These are phyloP conservation scores for Lepidium sativum DNA, from an alignment of 345 rosid genomes.

Conservation along the genomic window DNA sequence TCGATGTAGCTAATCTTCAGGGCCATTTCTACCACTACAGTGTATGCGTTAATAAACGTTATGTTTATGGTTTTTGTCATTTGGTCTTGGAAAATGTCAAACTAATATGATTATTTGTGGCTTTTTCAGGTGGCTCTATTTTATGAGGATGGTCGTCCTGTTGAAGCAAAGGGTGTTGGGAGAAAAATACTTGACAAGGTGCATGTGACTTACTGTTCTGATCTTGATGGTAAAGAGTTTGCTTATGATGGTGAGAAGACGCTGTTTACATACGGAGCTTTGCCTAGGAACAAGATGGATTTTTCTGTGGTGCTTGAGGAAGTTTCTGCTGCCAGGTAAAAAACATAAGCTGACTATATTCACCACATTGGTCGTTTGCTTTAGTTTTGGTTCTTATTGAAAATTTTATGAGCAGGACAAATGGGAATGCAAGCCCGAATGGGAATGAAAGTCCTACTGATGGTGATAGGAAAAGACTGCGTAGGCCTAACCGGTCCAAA, in stretches of 20 bases:
- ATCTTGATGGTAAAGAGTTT: constrained; percentile 61
- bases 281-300: constrained; percentile 67
- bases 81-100: background rate
- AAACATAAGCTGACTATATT: background rate
- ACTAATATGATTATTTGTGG: background rate
- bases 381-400: background rate
- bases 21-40: constrained; percentile 67
- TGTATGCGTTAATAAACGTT: constrained; percentile 32
- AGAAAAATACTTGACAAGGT: constrained; percentile 62
- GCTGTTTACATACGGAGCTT: constrained; percentile 66
- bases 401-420: constrained; percentile 31
- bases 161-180: constrained; percentile 73
- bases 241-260: constrained; percentile 98
- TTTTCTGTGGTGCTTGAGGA: constrained; percentile 79
- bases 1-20: constrained; percentile 43
- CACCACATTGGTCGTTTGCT: background rate
- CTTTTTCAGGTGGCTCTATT: constrained; percentile 46
- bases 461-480: constrained; percentile 54
- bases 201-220: constrained; percentile 57
- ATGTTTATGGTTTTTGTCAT: background rate
- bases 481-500: constrained; percentile 54
- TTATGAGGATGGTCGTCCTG: constrained; percentile 90
- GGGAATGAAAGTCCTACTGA: constrained; percentile 30
- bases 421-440: constrained; percentile 52
- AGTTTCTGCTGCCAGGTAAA: constrained; percentile 44